Base-by-base conservation (phyloP, 2,329 filamentous ascomycete genomes). In the Blastomyces percursus region DNA sequence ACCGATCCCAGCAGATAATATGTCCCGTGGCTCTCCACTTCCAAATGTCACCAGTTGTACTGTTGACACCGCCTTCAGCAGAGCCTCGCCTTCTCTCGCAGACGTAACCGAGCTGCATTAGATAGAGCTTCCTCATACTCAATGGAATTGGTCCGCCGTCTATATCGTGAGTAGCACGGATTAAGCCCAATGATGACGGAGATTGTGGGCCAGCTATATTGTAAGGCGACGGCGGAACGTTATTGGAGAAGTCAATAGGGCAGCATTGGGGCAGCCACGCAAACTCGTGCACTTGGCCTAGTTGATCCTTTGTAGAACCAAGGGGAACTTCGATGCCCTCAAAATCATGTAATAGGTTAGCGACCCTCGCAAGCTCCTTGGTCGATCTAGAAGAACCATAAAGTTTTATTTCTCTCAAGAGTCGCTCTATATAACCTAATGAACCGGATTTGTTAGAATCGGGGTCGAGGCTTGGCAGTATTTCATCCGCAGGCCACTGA, bases 21-120 rank as follows among this genome's bases (percentile, higher is more conserved):
- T 77, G 71, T 6, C 73, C 74, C 1, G 74, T 73, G 46, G 68
- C 63, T 51, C 66, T 64, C 72, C 73, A 76, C n/a, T 62, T 59
- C 59, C 46, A 54, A 12, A 54, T 21, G 27, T 65, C 61, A 8
- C 64, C 24, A 16, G 56, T n/a, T 32, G 50, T 52, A n/a, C 38
- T 55, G 21, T 19, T 14, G 19, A n/a, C 58, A 14, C 62, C 42
- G 40, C 12, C 16, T 38, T 48, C 60, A 21, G 52, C 14, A 32
- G 30, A 40, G 16, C 55, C 50, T 21, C 61, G 64, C 19, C 59
- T 57, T 44, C 69, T 69, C 65, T 66, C 66, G n/a, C 69, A 68
- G 35, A 77, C 63, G 62, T 68, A 71, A 2, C 75, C 75, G 30
- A 76, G 68, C 64, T 76, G 74, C 65, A 77, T 71, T 40, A 76